Evolutionary conservation across 1,139 yeast species (phyloP), one percentile per base, ranked within the genome.

Genomic region (Taphrina betulina): DNA sequence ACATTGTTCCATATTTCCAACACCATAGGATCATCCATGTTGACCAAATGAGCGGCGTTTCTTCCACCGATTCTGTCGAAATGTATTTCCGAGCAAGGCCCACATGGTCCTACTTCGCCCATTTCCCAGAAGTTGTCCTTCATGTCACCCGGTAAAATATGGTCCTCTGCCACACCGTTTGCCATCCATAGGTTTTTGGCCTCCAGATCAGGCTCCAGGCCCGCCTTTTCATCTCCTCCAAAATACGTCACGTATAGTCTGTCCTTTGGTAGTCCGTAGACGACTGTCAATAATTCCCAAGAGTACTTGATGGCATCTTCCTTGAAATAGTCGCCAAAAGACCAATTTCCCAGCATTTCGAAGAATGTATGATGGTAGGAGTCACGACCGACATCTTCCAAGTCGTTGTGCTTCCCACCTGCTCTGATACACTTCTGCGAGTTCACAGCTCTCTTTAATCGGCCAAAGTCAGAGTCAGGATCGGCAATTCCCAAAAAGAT

Each of bases 51-150:
- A 31, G 96, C 78, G 59, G 97, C 98, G 68, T 92, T 90, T 75
- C 99, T 82, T 57, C 96, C 96, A 61, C 98, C 98, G 63, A 92
- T 88, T 73, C 98, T 82, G 71, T 92, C 99, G 71, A 88, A 92
- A 72, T 92, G 99, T 65, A 92, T 80, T 72, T 92, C 98, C 17
- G 95, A 86, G 75, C 98, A 94, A 52, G 99, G 99, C 62, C 99
- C 99, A 76, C 99, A 92, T 44, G 99, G 99, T 63, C 99, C 99
- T 75, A 90, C 97, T 69, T 94, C 99, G 65, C 99, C 99, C 99
- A 92, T 92, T 76, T 94, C 99, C 99, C 99, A 92, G 72, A 92
- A 92, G 75, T 92, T 92, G 70, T 92, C 99, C 69, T 82, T 76
- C 57, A 83, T 86, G 63, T 82, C 76, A 58, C 98, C 99, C 22